A percentile compares a stretch with the other conserved stretches of the same genome.
phyloP scores from a whole-genome alignment of 768 basidiomycete species.

The Tulasnella sp. region DNA sequence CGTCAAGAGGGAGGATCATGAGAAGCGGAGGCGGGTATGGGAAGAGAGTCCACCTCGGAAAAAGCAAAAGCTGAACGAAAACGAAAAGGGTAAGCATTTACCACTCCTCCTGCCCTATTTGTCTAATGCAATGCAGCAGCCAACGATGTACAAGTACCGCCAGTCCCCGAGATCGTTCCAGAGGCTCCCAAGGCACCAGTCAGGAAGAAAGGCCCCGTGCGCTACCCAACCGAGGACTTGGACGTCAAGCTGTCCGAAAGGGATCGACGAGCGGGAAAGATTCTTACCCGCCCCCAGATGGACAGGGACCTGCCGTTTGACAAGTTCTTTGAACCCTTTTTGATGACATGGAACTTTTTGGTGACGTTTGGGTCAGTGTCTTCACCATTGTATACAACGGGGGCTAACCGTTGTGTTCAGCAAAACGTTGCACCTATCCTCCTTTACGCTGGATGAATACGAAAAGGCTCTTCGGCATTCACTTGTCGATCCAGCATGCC shows the following conservation, averaged over 20 bases:
- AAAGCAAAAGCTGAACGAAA: slow-evolving; percentile 65
- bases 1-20: slow-evolving; percentile 77
- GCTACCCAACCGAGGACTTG: slow-evolving; percentile 83
- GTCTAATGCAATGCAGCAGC: slow-evolving; percentile 35
- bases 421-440: slow-evolving; percentile 73
- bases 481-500: slow-evolving; percentile 51
- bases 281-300: slow-evolving; percentile 44
- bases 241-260: slow-evolving; percentile 69
- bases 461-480: slow-evolving; percentile 77
- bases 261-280: slow-evolving; percentile 69
- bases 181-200: not conserved
- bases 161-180: too few relatives aligned
- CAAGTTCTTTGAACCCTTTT: slow-evolving; percentile 58
- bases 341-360: slow-evolving; percentile 90
- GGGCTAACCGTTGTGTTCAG: slow-evolving; percentile 30
- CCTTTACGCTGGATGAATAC: slow-evolving; percentile 87
- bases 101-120: not conserved
- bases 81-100: slow-evolving; percentile 49
- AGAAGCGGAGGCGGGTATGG: slow-evolving; percentile 81
- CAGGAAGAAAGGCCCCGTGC: slow-evolving; percentile 1
- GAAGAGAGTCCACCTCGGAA: slow-evolving; percentile 72
- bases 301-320: slow-evolving; percentile 42
- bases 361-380: slow-evolving; percentile 76
- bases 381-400: not conserved
- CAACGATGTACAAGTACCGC: slow-evolving; percentile 51